phyloP scores from a whole-genome alignment of 2,329 filamentous ascomycete genomes.

The Hypoxylon sp. region DNA sequence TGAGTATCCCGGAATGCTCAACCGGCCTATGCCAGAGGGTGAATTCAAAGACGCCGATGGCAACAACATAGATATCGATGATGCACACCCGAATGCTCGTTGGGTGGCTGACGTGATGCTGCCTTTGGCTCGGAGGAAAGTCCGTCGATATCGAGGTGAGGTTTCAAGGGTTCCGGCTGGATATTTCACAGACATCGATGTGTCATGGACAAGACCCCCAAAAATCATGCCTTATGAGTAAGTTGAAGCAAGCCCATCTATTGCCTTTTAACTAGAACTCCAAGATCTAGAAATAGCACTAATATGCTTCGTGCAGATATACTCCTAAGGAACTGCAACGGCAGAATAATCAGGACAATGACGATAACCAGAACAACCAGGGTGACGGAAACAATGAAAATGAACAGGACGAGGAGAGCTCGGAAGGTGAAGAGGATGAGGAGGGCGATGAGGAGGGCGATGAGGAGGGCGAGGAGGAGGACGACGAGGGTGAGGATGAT shows the following conservation, averaged over 20 bases:
- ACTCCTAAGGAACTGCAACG: no score
- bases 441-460: no score
- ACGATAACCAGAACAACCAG: neutral
- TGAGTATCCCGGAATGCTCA: constrained; percentile 7
- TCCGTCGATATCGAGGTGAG: constrained; percentile 4
- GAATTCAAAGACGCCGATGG: neutral
- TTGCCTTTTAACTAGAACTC: neutral
- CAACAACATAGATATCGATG: neutral
- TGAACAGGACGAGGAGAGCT: neutral
- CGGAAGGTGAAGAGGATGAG: no score
- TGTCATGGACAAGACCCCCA: constrained; percentile 27
- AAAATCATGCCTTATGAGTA: constrained; percentile 26
- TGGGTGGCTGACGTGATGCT: constrained; percentile 5
- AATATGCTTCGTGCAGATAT: constrained; percentile 7
- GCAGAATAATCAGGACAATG: neutral
- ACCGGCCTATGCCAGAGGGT: no score
- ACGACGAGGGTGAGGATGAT: neutral
- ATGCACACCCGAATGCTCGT: neutral
- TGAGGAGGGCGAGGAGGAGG: no score
- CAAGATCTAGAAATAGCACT: neutral
- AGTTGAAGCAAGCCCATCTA: constrained; percentile 1
- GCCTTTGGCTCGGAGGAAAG: constrained; percentile 5
- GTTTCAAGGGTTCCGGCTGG: neutral
- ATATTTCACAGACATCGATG: constrained; percentile 7
- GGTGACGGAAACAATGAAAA: neutral